Evolutionary conservation across 768 basidiomycete genomes (phyloP).

Genomic region (Candolleomyces efflorescens): DNA sequence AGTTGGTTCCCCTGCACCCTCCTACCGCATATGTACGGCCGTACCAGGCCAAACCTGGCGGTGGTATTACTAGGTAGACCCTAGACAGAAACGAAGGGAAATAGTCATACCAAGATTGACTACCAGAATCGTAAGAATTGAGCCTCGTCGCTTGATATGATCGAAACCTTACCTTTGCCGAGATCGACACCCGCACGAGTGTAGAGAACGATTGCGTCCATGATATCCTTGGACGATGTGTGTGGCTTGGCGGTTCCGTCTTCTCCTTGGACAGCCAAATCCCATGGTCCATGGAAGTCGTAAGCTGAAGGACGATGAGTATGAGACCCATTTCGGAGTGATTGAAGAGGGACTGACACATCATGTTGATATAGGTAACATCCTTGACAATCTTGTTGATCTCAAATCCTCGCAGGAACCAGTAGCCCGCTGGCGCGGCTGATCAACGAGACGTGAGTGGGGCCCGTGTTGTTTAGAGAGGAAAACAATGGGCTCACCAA

Average conservation of each 20-base stretch:
- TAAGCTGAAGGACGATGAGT: conserved; percentile 5
- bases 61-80: conserved; percentile 2
- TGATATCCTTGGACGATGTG: conserved; percentile 18
- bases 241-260: conserved; percentile 20
- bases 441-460: neutral
- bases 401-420: conserved; percentile 20
- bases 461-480: no score
- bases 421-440: conserved; percentile 17
- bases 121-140: no score
- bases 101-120: no score
- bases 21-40: conserved; percentile 14
- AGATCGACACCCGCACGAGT: conserved; percentile 17
- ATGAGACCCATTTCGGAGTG: neutral
- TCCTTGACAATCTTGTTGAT: conserved; percentile 18
- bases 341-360: conserved; percentile 3
- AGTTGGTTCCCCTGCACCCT: neutral
- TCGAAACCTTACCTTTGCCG: neutral
- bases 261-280: conserved; percentile 17
- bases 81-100: no score
- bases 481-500: neutral
- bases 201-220: conserved; percentile 15
- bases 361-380: conserved; percentile 20
- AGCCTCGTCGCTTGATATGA: no score
- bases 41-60: conserved; percentile 18
- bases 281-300: conserved; percentile 22